A percentile compares a stretch with the other conserved stretches of the same genome.
Conservation (phyloP, 2,329 filamentous ascomycete genomes). For the Stachybotrys chlorohalonatus region DNA sequence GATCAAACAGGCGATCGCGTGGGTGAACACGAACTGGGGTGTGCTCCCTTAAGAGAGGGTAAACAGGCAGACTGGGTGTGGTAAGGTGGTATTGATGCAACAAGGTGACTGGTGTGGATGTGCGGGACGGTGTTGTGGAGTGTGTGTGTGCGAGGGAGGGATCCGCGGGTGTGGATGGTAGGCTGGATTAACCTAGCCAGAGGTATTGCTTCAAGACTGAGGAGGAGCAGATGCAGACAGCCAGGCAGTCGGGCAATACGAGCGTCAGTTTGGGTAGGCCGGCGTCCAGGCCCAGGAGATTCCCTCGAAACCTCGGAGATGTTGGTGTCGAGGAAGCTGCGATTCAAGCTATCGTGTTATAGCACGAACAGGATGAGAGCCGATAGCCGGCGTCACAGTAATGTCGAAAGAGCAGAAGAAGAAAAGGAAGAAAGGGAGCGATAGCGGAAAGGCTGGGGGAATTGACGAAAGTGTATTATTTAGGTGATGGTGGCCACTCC, state of each 20-base stretch:
- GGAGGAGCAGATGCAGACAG: neutral
- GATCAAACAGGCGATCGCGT: neutral
- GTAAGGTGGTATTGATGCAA: neutral
- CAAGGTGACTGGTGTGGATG: neutral
- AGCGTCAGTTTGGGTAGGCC: no score
- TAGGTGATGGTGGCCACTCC: constrained; percentile 15
- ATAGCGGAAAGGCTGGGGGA: constrained; percentile 12
- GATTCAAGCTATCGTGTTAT: neutral
- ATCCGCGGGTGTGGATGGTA: neutral
- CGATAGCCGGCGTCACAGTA: constrained; percentile 5
- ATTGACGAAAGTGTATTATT: constrained; percentile 18
- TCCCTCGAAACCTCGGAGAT: no score
- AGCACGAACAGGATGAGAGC: neutral
- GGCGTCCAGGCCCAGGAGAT: no score
- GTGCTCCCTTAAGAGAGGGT: neutral
- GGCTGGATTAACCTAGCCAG: neutral
- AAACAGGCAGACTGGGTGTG: neutral
- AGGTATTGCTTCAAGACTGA: neutral
- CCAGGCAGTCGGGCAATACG: no score
- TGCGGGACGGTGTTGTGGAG: neutral
- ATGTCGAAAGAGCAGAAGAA: constrained; percentile 6
- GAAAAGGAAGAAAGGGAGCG: constrained; percentile 9
- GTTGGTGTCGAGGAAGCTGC: no score
- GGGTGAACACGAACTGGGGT: neutral
- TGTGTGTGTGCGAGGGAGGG: neutral